Evolutionary conservation across 192 early-diverging fungal species (phyloP), one percentile per base, ranked within the genome.

Genomic region (Dissophora ornata): DNA sequence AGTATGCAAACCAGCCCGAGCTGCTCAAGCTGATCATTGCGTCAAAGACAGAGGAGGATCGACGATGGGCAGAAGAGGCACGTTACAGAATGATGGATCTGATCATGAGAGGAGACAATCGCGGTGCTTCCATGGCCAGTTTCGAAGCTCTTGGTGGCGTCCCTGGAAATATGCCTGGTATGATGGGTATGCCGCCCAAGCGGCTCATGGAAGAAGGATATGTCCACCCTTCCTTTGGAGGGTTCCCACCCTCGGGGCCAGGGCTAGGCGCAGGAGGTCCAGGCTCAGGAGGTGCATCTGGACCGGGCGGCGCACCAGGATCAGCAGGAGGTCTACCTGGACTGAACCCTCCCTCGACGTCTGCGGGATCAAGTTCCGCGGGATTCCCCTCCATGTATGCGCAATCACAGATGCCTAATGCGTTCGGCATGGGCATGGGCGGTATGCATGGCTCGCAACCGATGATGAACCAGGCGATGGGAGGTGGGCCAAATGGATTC

Each of bases 11-110:
- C 5, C 84, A 87, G 44, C 86, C 86, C 12, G 86, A 87, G 33
- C 57, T 87, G 10, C 57, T 87, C 1, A 82, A 82, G 49, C 29
- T 87, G 25, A 87, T 87, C 47, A 59, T 87, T 24, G 54, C 77
- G 5, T 81, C 83, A 38, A 87, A 85, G 65, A 80, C 83, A 9
- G 86, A 87, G 52, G 86, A 87, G 58, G 86, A 87, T 40, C 80
- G 82, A 46, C 84, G 86, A 41, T 74, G 80, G 54, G 79, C 84
- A 12, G 86, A 87, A 51, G 86, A 87, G 67, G 86, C 86, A 10
- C 82, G 82, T 58, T 70, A 86, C 53, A 64, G 71, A 49, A 74
- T 78, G 26, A 66, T 88, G 32, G 86, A 88, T 48, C 55, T 84
- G 30, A 69, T 82, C 45, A 77, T 77, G 63, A 59, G 84, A 13